phyloP scores from a whole-genome alignment of 805 yeast genomes.

The Saccharomycopsis vini region DNA sequence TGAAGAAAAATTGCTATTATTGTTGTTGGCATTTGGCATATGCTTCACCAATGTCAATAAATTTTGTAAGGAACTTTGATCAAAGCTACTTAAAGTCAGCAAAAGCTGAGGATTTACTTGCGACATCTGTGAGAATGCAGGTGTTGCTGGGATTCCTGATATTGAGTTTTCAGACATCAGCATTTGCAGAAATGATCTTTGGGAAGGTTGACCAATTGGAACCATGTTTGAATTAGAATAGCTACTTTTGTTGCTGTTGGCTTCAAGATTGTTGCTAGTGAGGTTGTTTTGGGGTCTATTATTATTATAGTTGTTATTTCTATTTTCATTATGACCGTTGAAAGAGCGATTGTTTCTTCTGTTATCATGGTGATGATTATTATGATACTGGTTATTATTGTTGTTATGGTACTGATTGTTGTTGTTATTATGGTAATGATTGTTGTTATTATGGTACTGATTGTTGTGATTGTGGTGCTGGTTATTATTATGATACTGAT shows the following conservation, averaged over 20 bases:
- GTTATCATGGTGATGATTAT: too few relatives aligned
- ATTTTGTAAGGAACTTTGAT: slow-evolving; percentile 28
- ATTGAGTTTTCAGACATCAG: slow-evolving; percentile 16
- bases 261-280: too few relatives aligned
- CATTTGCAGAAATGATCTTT: too few relatives aligned
- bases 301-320: slow-evolving; percentile 21
- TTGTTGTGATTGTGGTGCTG: slow-evolving; percentile 1
- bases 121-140: slow-evolving; percentile 23
- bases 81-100: slow-evolving; percentile 20
- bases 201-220: not conserved
- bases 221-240: slow-evolving; percentile 10
- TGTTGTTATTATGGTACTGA: slow-evolving; percentile 20
- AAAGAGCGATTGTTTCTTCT: slow-evolving; percentile 19
- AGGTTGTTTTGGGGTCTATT: slow-evolving; percentile 19
- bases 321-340: slow-evolving; percentile 19
- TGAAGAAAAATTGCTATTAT: slow-evolving; percentile 16
- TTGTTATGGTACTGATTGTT: slow-evolving; percentile 25
- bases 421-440: slow-evolving; percentile 16
- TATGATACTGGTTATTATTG: slow-evolving; percentile 21
- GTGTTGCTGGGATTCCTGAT: slow-evolving; percentile 21
- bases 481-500: slow-evolving; percentile 6
- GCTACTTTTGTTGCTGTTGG: slow-evolving; percentile 10
- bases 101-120: slow-evolving; percentile 18
- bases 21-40: not conserved
- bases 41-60: slow-evolving; percentile 26